Base-by-base conservation (phyloP, 2,329 filamentous ascomycete species). In the Aspergillus pseudoviridinutans region DNA sequence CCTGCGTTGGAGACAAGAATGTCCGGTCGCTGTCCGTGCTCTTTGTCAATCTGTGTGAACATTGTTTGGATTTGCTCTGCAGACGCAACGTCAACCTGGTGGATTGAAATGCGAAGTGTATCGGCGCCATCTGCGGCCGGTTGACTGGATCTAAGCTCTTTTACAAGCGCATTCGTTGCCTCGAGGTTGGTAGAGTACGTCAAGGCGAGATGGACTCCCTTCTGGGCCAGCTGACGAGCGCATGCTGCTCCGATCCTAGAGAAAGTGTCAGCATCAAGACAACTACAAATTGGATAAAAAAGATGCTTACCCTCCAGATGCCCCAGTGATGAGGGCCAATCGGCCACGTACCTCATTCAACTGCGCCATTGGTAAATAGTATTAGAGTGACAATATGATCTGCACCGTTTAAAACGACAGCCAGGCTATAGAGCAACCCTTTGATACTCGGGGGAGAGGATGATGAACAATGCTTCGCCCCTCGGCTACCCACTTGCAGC, bases 1-100 rank as follows among this genome's bases (percentile, higher is more conserved):
- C 86, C 87, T 1, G 87, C 87, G 65, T 90, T 90, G 9, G 82
- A 83, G 27, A 90, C 71, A 2, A 89, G 74, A 24, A 90, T 87
- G 64, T 88, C 84, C 0, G 84, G 84, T 1, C 78, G 76, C 56
- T 82, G 77, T 10, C 76, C 76, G 66, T 88, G 84, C 52, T 80
- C 66, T 0, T 72, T 66, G 50, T 79, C 72, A 47, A 88, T 82
- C 55, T 85, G 79, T 14, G 75, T 63, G 56, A 85, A 86, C 62
- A 88, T 78, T 3, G 70, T 67, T 46, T 80, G 71, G 32, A 87
- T 82, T 50, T 83, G 80, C 6, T 79, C 78, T 4, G 80, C 76
- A 7, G 78, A 79, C 17, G 77, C 78, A 58, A 87, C 80, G 64
- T 89, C 84, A 17, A 84, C 81, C 64, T 82, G 75, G 70, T 88